Conservation (phyloP, 805 yeast species). For the Starmera dryadoides region DNA sequence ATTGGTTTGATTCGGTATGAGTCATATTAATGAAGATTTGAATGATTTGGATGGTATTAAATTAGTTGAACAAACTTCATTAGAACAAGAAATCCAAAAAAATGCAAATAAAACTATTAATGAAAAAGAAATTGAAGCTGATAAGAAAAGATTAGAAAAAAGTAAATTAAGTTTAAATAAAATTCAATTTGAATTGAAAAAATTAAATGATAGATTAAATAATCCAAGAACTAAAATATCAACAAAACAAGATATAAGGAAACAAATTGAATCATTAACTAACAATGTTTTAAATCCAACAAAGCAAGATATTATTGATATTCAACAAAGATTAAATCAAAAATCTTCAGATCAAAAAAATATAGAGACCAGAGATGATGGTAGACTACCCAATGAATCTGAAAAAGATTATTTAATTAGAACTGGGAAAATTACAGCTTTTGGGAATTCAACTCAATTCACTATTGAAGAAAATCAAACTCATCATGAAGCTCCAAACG, state of each 20-base stretch:
- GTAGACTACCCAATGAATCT: conserved; percentile 58
- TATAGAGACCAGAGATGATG: conserved; percentile 6
- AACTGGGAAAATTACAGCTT: conserved; percentile 91
- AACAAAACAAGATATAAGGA: conserved; percentile 44
- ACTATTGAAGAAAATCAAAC: conserved; percentile 23
- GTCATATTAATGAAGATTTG: not conserved
- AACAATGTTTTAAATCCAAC: conserved; percentile 45
- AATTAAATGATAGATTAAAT: conserved; percentile 39
- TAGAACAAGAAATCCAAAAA: conserved; percentile 68
- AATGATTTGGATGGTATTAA: conserved; percentile 33
- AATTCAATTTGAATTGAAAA: conserved; percentile 33
- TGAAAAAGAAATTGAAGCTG: conserved; percentile 63
- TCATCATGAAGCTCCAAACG: not conserved
- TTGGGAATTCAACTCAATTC: conserved; percentile 65
- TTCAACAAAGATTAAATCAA: conserved; percentile 36
- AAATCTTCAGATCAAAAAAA: conserved; percentile 9
- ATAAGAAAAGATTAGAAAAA: conserved; percentile 67
- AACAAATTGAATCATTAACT: conserved; percentile 46
- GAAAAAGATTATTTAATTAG: conserved; percentile 76
- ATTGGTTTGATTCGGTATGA: not conserved
- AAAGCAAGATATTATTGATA: conserved; percentile 58
- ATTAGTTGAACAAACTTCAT: conserved; percentile 68
- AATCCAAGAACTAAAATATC: conserved; percentile 58
- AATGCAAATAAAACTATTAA: conserved; percentile 59
- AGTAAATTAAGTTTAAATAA: conserved; percentile 42